Base-by-base conservation (phyloP, 2,329 filamentous ascomycete species). In the Gremmenia infestans region DNA sequence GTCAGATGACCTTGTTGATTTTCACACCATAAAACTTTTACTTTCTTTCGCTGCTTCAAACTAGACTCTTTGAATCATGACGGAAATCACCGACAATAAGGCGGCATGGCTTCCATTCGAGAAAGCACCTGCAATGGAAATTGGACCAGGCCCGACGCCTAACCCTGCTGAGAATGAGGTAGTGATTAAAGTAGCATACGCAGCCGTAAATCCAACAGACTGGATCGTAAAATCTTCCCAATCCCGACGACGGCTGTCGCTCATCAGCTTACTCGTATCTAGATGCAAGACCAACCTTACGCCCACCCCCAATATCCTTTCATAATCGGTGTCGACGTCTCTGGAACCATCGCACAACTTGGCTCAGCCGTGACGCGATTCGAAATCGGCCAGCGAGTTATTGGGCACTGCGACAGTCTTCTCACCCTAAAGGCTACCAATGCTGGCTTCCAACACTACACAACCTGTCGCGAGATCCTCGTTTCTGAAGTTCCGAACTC, bases 321-420 rank as follows among this genome's bases (percentile, higher is more conserved):
- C 17, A 67, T 69, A 23, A 54, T 67, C 3, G 68, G 68, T 2
- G 49, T 43, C 5, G 67, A 69, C 43, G 57, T 67, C 23, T 60
- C 67, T 2, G 67, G 68, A 9, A 63, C 60, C 7, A 54, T 70
- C 17, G 50, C 61, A 5, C 52, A 77, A 58, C 68, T 79, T 6
- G 78, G 77, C 2, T 66, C 72, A n/a, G 68, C 67, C 7, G 76
- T 79, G 5, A 72, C 71, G 6, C 70, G 75, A 9, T 72, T 80
- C 58, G 72, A 73, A 25, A 45, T 62, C 14, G 67, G 67, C 5
- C 63, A 68, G 40, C 58, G 67, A 14, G 65, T 69, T 5, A 62
- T 67, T 47, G 65, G 58, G 64, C 19, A 73, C 68, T 53, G 66
- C 59, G 50, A 59, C 48, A 56, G 54, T 28, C 45, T 65, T 7